phyloP scores from a whole-genome alignment of 1,284 basidiomycete species.

The Ceratobasidium sp. region DNA sequence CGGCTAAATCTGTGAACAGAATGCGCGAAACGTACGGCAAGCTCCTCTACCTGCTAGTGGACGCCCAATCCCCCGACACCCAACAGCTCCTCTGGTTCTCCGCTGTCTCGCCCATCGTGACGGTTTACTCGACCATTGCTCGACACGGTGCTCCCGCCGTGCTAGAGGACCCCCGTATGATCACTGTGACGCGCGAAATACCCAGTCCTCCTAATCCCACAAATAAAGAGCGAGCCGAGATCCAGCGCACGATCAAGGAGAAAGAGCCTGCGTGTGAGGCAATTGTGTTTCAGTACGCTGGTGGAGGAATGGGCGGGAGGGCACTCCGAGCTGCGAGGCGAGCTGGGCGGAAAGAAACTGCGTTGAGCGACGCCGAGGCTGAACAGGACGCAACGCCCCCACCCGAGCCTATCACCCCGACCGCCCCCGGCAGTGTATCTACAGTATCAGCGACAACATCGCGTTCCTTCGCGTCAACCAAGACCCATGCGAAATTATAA shows the following conservation, averaged over 20 bases:
- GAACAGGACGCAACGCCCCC: constrained; percentile 61
- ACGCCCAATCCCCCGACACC: constrained; percentile 80
- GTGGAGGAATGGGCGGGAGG: constrained; percentile 48
- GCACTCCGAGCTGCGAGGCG: neutral
- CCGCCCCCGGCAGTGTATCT: constrained; percentile 71
- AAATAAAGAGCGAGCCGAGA: constrained; percentile 72
- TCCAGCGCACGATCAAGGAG: constrained; percentile 80
- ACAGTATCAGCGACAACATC: constrained; percentile 86
- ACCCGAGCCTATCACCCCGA: constrained; percentile 39
- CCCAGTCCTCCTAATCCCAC: no score
- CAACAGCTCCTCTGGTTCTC: constrained; percentile 78
- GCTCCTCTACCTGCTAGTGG: constrained; percentile 77
- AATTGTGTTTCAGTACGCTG: constrained; percentile 70
- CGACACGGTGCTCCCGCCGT: constrained; percentile 68
- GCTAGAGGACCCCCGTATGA: constrained; percentile 76
- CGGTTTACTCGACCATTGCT: constrained; percentile 72
- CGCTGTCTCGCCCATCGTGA: constrained; percentile 77
- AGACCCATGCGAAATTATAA: constrained; percentile 85
- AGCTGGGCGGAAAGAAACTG: neutral
- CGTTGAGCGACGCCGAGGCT: constrained; percentile 61
- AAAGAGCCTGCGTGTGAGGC: constrained; percentile 83
- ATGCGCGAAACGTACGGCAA: constrained; percentile 90
- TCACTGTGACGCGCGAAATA: constrained; percentile 79
- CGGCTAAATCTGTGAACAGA: constrained; percentile 69
- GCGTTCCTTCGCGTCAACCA: constrained; percentile 83